Evolutionary conservation across 163 green algal species (phyloP).

Genomic region (Chloroidium sp.): DNA sequence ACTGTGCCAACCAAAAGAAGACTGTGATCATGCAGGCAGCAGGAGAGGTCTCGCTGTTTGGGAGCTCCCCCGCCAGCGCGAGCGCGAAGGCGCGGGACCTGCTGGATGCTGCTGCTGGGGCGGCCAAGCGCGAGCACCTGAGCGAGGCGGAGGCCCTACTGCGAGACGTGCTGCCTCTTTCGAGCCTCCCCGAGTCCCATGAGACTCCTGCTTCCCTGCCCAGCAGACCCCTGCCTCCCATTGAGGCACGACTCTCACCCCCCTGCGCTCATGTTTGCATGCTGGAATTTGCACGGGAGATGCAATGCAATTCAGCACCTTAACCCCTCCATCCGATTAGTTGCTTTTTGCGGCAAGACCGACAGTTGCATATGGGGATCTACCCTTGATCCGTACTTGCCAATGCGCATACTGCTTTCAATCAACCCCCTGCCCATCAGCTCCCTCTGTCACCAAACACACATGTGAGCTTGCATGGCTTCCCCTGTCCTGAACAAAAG

Average conservation of each 20-base stretch:
- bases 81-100: constrained; percentile 35
- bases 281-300: too few species aligned
- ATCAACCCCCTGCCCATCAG: not conserved
- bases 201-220: too few species aligned
- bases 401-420: too few species aligned
- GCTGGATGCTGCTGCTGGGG: constrained; percentile 26
- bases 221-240: too few species aligned
- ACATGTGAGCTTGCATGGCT: not conserved
- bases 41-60: constrained; percentile 25
- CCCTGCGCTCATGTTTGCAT: too few species aligned
- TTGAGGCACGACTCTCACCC: too few species aligned
- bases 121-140: constrained; percentile 4
- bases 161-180: constrained; percentile 39
- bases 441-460: constrained; percentile 3
- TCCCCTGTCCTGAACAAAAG: not conserved
- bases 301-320: too few species aligned
- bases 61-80: constrained; percentile 12
- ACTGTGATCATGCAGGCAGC: not conserved
- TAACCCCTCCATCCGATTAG: too few species aligned
- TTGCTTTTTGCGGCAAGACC: too few species aligned
- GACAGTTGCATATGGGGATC: too few species aligned
- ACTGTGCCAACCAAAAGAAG: too few species aligned
- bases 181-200: constrained; percentile 7
- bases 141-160: constrained; percentile 13
- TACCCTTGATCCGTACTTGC: too few species aligned